These are phyloP conservation scores for apple (Malus domestica) DNA, from an alignment of 306 rosid species.

Conservation along the genomic window DNA sequence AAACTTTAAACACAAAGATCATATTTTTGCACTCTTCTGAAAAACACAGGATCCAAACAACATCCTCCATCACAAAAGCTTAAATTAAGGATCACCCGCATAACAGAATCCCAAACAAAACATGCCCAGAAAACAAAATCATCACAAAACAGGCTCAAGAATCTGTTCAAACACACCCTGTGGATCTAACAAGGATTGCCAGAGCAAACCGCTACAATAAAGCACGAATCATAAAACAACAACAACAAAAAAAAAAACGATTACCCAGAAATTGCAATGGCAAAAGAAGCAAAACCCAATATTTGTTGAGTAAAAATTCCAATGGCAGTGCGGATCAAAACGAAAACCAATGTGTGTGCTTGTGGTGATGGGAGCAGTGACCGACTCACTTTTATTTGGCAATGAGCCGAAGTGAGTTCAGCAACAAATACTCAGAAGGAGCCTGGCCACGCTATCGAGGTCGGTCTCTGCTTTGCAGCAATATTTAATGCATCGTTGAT, in stretches of 20 bases:
- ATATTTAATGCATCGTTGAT: not conserved
- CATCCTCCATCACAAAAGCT: constrained; percentile 9
- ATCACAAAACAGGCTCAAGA: constrained; percentile 4
- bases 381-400: constrained; percentile 27
- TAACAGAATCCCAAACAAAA: constrained; percentile 9
- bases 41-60: constrained; percentile 25
- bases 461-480: constrained; percentile 31
- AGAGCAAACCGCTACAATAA: constrained; percentile 16
- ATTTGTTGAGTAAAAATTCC: not conserved
- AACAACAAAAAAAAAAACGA: not conserved
- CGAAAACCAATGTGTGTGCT: constrained; percentile 38
- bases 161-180: constrained; percentile 8
- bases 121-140: constrained; percentile 17
- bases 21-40: constrained; percentile 1
- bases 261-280: constrained; percentile 4
- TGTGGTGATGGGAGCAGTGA: constrained; percentile 33
- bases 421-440: constrained; percentile 26
- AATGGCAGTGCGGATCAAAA: constrained; percentile 30
- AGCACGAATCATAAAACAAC: not conserved
- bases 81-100: constrained; percentile 20
- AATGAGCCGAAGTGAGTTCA: constrained; percentile 38
- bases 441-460: constrained; percentile 27
- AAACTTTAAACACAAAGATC: constrained; percentile 17
- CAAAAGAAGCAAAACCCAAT: constrained; percentile 17
- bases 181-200: constrained; percentile 36